A percentile compares a stretch with the other conserved stretches of the same genome.
phyloP scores from a whole-genome alignment of 331 rosid species.

The Malus hybrid region DNA sequence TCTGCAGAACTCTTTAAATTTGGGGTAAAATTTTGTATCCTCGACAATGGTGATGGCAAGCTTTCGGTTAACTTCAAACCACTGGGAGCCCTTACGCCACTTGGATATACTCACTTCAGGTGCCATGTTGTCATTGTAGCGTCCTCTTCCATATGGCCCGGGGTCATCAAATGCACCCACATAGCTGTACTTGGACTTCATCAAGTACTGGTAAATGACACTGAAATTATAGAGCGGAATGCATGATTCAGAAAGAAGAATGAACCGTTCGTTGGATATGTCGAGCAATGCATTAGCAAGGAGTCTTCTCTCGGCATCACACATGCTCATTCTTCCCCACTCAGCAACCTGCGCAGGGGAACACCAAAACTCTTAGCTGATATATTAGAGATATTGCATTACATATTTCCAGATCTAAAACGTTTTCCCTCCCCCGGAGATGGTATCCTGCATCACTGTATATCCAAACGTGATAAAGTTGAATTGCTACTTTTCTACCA shows the following conservation, averaged over 20 bases:
- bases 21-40: conserved; percentile 46
- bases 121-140: conserved; percentile 59
- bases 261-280: conserved; percentile 71
- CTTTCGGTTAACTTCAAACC: conserved; percentile 82
- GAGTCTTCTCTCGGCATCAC: conserved; percentile 91
- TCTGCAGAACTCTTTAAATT: conserved; percentile 55
- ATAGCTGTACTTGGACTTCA: conserved; percentile 63
- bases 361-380: not conserved
- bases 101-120: conserved; percentile 56
- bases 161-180: conserved; percentile 73
- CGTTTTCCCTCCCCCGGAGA: not conserved
- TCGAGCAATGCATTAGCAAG: conserved; percentile 89
- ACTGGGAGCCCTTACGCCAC: conserved; percentile 96
- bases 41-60: conserved; percentile 59
- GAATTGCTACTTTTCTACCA: not conserved
- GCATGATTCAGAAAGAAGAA: conserved; percentile 88
- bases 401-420: not conserved
- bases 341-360: conserved; percentile 55
- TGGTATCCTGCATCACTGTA: not conserved
- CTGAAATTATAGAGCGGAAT: conserved; percentile 72
- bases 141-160: conserved; percentile 84
- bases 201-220: conserved; percentile 42
- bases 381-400: not conserved
- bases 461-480: not conserved
- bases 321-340: conserved; percentile 97